Conservation (phyloP, 257 asterid species). For the Capsicum rhomboideum region DNA sequence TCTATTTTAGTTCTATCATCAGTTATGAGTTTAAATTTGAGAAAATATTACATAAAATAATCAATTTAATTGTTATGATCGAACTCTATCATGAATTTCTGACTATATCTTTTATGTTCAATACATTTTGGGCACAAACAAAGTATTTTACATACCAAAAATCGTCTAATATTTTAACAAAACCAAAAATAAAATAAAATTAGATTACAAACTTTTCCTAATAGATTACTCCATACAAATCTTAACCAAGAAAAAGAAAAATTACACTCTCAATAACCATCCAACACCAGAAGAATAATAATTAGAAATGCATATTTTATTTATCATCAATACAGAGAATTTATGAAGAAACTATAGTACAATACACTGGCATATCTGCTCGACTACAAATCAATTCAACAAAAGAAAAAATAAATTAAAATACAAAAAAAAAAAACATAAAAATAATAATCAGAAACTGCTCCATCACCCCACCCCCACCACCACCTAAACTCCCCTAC, state of each 20-base stretch:
- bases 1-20: too few relatives aligned
- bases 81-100: too few relatives aligned
- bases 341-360: neutral
- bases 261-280: neutral
- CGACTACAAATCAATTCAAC: neutral
- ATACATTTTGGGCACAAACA: neutral
- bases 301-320: neutral
- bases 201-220: neutral
- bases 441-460: neutral
- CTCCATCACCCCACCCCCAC: neutral
- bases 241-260: neutral
- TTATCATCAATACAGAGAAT: neutral
- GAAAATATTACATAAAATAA: too few relatives aligned
- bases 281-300: neutral
- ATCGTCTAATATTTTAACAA: neutral
- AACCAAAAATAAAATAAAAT: neutral
- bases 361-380: neutral
- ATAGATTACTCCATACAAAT: neutral
- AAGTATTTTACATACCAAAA: neutral
- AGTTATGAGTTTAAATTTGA: too few relatives aligned
- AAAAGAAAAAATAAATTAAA: too few relatives aligned
- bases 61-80: too few relatives aligned
- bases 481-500: too few relatives aligned
- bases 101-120: too few relatives aligned
- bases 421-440: neutral